Conservation (phyloP, 352 stramenopile species). For the Phytophthora melonis region DNA sequence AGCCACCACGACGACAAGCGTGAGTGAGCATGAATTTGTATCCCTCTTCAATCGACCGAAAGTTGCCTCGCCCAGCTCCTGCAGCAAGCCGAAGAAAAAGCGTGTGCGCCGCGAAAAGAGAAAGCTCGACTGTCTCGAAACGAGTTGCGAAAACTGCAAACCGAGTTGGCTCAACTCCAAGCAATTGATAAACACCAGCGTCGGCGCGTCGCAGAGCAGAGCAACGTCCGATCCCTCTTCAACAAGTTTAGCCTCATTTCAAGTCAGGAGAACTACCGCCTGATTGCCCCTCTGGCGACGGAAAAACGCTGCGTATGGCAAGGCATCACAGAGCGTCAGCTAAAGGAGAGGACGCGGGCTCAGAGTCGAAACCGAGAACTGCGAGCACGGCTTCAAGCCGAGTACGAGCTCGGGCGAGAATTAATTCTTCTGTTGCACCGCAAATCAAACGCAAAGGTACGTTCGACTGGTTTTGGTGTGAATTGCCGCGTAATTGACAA, state of each 20-base stretch:
- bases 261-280: not conserved
- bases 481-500: not conserved
- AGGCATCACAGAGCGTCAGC: constrained; percentile 23
- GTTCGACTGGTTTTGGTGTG: not conserved
- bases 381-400: constrained; percentile 12
- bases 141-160: constrained; percentile 36
- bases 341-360: constrained; percentile 16
- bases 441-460: constrained; percentile 10
- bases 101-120: constrained; percentile 29
- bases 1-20: not conserved
- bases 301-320: constrained; percentile 13
- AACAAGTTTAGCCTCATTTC: not conserved
- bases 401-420: constrained; percentile 13
- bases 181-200: not conserved
- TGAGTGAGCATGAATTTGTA: not conserved
- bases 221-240: not conserved
- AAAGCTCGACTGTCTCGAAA: constrained; percentile 40
- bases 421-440: constrained; percentile 20
- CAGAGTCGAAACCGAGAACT: constrained; percentile 33
- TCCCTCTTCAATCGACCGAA: not conserved
- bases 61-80: not conserved
- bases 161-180: constrained; percentile 21
- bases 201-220: not conserved
- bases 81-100: constrained; percentile 17
- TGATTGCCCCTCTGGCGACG: constrained; percentile 13